A percentile compares a stretch with the other conserved stretches of the same genome.
phyloP scores from a whole-genome alignment of 495 filamentous ascomycete species.

The Hypoxylon fragiforme region DNA sequence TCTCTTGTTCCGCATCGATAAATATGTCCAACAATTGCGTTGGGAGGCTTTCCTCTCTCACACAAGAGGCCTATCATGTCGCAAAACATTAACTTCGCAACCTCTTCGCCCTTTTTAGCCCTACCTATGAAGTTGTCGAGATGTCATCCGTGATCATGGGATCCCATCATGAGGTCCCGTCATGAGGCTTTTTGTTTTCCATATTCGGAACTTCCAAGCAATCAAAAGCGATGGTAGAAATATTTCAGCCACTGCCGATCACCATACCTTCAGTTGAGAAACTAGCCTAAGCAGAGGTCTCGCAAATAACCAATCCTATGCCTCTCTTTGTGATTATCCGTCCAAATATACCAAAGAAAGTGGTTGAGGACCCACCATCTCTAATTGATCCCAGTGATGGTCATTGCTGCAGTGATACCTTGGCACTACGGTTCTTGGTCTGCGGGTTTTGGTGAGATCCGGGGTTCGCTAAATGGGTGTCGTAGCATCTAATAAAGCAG shows the following conservation, averaged over 20 bases:
- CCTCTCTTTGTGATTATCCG: constrained; percentile 30
- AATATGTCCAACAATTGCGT: constrained; percentile 11
- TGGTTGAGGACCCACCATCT: constrained; percentile 26
- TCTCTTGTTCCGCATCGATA: constrained; percentile 20
- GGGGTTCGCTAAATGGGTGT: constrained; percentile 33
- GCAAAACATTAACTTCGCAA: constrained; percentile 8
- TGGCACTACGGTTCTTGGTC: constrained; percentile 28
- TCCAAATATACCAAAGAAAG: constrained; percentile 31
- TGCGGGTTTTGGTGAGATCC: constrained; percentile 32
- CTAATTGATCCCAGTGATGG: constrained; percentile 20
- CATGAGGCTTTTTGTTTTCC: constrained; percentile 17
- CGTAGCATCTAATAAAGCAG: constrained; percentile 23
- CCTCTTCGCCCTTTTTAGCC: constrained; percentile 9
- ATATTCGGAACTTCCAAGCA: constrained; percentile 17
- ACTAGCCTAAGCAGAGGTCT: constrained; percentile 1
- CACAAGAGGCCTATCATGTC: constrained; percentile 1
- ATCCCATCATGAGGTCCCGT: constrained; percentile 24
- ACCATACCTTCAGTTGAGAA: constrained; percentile 17
- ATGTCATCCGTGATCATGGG: too few species aligned
- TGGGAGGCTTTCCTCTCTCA: constrained; percentile 2
- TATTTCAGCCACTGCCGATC: constrained; percentile 14
- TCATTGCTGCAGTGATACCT: constrained; percentile 31
- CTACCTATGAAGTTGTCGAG: constrained; percentile 17
- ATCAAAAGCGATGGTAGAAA: constrained; percentile 10
- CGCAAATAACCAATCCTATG: constrained; percentile 3